Conservation (phyloP, 2,329 filamentous ascomycete genomes). For the Trichoderma brevicompactum region DNA sequence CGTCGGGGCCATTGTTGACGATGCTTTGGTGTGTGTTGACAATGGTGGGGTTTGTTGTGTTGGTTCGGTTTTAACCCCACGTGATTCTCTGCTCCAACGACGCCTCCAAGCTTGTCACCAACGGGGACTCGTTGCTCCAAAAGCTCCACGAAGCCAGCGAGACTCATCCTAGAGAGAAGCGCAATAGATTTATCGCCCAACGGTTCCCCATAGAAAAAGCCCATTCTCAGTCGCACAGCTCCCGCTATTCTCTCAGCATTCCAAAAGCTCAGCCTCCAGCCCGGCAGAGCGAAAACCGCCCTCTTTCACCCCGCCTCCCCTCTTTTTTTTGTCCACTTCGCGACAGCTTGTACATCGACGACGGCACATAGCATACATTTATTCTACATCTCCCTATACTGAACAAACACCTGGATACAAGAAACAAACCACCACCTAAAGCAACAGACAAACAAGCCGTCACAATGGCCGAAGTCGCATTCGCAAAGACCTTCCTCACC, state of each 20-base stretch:
- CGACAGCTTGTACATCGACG: background rate
- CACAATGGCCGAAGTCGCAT: conserved; percentile 78
- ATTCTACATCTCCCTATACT: background rate
- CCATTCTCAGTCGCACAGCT: background rate
- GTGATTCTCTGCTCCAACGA: conserved; percentile 11
- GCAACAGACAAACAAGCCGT: background rate
- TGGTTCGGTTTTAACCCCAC: conserved; percentile 8
- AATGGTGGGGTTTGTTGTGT: conserved; percentile 8
- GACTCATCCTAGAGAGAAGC: background rate
- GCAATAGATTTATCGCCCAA: background rate
- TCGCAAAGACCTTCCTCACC: conserved; percentile 82
- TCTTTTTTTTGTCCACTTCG: background rate
- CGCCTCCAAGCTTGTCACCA: conserved; percentile 5
- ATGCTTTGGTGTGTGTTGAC: conserved; percentile 2
- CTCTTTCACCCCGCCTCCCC: background rate
- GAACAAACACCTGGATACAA: background rate
- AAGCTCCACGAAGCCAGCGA: background rate
- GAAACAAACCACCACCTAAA: background rate
- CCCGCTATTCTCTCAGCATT: background rate
- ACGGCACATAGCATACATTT: background rate
- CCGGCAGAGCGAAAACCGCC: background rate
- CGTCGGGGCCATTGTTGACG: background rate
- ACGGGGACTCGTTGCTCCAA: background rate
- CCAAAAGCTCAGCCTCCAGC: too few relatives aligned
- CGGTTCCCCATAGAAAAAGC: background rate